Evolutionary conservation across 345 rosid species (phyloP).

Genomic region (Sonneratia caseolaris): DNA sequence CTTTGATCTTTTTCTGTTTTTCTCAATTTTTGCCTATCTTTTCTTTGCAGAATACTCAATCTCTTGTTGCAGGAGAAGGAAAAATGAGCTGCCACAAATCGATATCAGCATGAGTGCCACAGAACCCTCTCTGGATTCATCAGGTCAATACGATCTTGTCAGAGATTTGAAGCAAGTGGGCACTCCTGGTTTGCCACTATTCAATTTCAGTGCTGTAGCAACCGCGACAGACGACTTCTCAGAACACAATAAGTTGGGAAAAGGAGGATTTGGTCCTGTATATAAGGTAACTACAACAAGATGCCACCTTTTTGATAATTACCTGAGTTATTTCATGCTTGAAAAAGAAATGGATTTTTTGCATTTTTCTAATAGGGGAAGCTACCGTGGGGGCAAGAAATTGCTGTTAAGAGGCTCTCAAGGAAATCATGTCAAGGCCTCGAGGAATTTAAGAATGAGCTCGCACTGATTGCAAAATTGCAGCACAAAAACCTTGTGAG

Average conservation of each 20-base stretch:
- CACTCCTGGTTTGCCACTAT: conserved; percentile 41
- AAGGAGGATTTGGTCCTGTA: conserved; percentile 84
- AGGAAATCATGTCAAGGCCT: conserved; percentile 46
- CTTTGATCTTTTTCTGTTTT: neutral
- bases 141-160: conserved; percentile 26
- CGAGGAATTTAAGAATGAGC: conserved; percentile 57
- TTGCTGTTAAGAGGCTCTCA: conserved; percentile 60
- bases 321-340: neutral
- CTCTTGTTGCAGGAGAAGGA: conserved; percentile 18
- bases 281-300: conserved; percentile 39
- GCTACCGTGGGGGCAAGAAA: conserved; percentile 51
- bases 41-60: conserved; percentile 16
- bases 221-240: conserved; percentile 53
- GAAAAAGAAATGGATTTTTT: neutral
- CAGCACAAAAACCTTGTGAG: conserved; percentile 72
- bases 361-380: conserved; percentile 31
- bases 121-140: conserved; percentile 34
- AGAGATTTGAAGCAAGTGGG: conserved; percentile 32
- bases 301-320: neutral
- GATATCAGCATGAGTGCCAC: conserved; percentile 16
- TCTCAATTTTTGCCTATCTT: neutral
- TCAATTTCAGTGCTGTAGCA: conserved; percentile 31
- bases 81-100: conserved; percentile 13
- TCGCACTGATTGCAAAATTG: conserved; percentile 38
- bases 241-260: conserved; percentile 61